Evolutionary conservation across 139 green algal species (phyloP).

Genomic region (Diplosphaera chodatii): DNA sequence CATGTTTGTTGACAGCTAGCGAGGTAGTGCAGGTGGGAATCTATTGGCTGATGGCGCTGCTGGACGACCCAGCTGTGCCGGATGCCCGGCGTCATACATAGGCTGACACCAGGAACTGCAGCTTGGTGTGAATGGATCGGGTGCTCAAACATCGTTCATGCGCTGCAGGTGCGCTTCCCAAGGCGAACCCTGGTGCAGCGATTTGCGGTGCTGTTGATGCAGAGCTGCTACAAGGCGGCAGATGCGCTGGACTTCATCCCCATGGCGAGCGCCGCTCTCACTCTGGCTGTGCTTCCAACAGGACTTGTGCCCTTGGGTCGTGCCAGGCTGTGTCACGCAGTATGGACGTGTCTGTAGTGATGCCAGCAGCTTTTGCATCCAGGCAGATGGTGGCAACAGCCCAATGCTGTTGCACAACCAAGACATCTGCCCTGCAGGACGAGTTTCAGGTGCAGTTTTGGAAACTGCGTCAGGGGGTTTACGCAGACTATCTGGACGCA

Average conservation of each 20-base stretch:
- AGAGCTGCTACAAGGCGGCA: conserved; percentile 68
- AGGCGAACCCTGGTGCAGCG: conserved; percentile 45
- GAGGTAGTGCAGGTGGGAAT: no score
- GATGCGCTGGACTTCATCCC: conserved; percentile 76
- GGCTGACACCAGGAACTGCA: no score
- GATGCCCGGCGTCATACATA: no score
- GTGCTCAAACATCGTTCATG: no score
- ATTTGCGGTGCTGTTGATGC: conserved; percentile 83
- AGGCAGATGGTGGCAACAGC: no score
- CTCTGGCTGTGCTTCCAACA: no score
- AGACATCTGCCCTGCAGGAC: conserved; percentile 29
- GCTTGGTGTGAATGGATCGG: no score
- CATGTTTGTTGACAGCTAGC: no score
- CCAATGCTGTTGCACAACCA: no score
- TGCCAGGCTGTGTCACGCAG: not conserved
- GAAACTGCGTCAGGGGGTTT: conserved; percentile 61
- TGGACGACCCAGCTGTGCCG: no score
- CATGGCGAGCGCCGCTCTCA: conserved; percentile 48
- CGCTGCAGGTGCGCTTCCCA: conserved; percentile 19
- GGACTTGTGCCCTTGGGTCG: not conserved
- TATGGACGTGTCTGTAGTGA: no score
- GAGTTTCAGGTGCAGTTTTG: conserved; percentile 62
- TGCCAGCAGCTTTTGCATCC: not conserved
- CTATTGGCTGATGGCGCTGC: no score
- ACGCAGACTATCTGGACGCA: conserved; percentile 64